Conservation (phyloP, 1,139 yeast species). For the Geotrichum bryndzae region DNA sequence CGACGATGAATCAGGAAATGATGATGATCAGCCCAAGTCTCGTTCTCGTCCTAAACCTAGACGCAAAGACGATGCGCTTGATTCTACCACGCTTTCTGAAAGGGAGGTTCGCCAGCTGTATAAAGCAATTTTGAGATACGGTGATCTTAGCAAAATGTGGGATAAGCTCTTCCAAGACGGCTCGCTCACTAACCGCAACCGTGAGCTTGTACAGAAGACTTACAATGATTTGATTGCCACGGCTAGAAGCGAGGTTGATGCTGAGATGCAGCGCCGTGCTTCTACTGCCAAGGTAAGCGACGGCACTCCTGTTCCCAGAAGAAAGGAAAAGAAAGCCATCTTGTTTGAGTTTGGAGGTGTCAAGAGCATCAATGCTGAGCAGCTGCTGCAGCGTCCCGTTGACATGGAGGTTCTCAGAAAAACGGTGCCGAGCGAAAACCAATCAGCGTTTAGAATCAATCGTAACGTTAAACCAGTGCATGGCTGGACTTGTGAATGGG, state of each 20-base stretch:
- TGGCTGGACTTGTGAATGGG: constrained; percentile 92
- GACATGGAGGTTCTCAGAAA: constrained; percentile 66
- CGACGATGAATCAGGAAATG: constrained; percentile 40
- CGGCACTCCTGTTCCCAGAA: constrained; percentile 36
- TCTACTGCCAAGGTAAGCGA: constrained; percentile 42
- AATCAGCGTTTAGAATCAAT: constrained; percentile 47
- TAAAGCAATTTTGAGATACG: constrained; percentile 73
- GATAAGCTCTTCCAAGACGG: constrained; percentile 89
- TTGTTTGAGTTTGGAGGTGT: constrained; percentile 86
- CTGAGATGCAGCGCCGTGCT: constrained; percentile 63
- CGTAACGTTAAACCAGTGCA: constrained; percentile 70
- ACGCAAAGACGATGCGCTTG: constrained; percentile 35
- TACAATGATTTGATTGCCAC: constrained; percentile 62
- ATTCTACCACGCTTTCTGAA: constrained; percentile 63
- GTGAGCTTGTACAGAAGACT: constrained; percentile 72
- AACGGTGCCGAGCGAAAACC: constrained; percentile 47
- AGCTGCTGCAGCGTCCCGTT: constrained; percentile 71
- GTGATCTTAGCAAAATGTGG: constrained; percentile 77
- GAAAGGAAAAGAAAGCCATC: constrained; percentile 81
- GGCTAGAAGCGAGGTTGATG: constrained; percentile 57
- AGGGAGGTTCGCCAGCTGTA: constrained; percentile 84
- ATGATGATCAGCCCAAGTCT: constrained; percentile 34
- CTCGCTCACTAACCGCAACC: constrained; percentile 75
- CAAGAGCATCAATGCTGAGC: constrained; percentile 85
- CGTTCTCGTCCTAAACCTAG: constrained; percentile 26